These are phyloP conservation scores for Bimuria novae-zelandiae DNA, from an alignment of 2,329 filamentous ascomycete genomes.

Conservation along the genomic window DNA sequence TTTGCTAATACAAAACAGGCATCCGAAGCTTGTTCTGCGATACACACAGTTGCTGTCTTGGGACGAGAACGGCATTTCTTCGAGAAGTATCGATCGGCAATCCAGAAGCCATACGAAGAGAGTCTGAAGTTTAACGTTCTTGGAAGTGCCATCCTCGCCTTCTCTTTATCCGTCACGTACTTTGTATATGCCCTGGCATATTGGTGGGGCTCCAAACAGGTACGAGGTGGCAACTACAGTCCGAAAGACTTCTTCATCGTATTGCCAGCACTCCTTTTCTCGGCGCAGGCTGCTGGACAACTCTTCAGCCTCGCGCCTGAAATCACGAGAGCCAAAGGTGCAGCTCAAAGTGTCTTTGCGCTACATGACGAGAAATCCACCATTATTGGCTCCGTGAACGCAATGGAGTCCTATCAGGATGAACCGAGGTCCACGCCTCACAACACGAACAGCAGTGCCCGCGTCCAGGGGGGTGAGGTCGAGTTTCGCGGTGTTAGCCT, in stretches of 20 bases:
- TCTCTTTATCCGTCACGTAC: conserved; percentile 52
- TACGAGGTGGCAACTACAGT: conserved; percentile 49
- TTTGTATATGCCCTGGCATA: conserved; percentile 56
- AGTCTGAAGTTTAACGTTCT: conserved; percentile 47
- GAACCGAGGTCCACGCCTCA: background rate
- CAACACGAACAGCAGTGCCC: conserved; percentile 2
- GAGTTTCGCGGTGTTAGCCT: conserved; percentile 42
- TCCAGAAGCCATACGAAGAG: conserved; percentile 47
- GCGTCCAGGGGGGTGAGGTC: conserved; percentile 27
- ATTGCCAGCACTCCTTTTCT: conserved; percentile 52
- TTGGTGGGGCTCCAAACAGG: conserved; percentile 54
- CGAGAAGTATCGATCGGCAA: conserved; percentile 42
- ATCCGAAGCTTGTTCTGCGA: conserved; percentile 68
- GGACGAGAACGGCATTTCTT: conserved; percentile 49
- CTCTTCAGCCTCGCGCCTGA: conserved; percentile 54
- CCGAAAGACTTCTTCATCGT: conserved; percentile 53
- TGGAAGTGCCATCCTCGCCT: conserved; percentile 50
- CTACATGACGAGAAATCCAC: conserved; percentile 48
- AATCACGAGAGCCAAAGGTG: conserved; percentile 50
- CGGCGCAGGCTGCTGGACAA: conserved; percentile 53
- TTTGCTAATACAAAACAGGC: conserved; percentile 41
- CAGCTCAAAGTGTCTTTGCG: conserved; percentile 51
- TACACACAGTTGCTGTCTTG: conserved; percentile 61
- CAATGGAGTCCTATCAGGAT: background rate
- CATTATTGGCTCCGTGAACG: conserved; percentile 33